Evolutionary conservation across 352 stramenopile genomes (phyloP).

Genomic region (Phytophthora pini): DNA sequence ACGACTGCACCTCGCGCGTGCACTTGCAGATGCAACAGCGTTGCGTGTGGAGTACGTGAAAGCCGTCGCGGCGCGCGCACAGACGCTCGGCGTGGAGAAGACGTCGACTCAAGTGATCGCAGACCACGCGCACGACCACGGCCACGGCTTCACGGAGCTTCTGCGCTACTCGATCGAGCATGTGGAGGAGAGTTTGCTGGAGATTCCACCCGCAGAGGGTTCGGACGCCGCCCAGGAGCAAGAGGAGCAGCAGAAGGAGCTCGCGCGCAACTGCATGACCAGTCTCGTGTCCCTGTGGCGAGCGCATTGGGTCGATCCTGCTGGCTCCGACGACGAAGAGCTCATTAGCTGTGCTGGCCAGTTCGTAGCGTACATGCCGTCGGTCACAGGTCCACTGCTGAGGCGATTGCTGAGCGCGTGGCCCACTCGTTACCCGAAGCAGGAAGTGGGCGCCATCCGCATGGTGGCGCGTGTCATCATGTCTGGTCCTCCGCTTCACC

Average conservation of each 20-base stretch:
- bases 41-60: constrained; percentile 75
- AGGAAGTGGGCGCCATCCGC: constrained; percentile 80
- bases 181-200: constrained; percentile 50
- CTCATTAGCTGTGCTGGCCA: constrained; percentile 84
- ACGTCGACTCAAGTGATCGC: constrained; percentile 44
- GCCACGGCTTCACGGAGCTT: constrained; percentile 84
- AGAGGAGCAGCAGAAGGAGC: constrained; percentile 48
- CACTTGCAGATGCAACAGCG: constrained; percentile 72
- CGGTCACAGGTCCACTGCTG: constrained; percentile 58
- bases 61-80: constrained; percentile 50
- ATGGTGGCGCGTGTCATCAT: constrained; percentile 88
- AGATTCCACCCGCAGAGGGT: constrained; percentile 19
- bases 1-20: constrained; percentile 69
- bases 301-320: constrained; percentile 78
- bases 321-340: constrained; percentile 83
- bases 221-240: constrained; percentile 30
- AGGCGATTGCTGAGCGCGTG: constrained; percentile 63
- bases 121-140: constrained; percentile 75
- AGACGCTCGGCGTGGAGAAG: constrained; percentile 69
- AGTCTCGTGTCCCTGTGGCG: constrained; percentile 74
- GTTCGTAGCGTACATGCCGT: constrained; percentile 85
- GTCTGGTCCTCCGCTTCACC: constrained; percentile 71
- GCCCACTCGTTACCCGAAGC: constrained; percentile 69
- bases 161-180: constrained; percentile 87
- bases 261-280: constrained; percentile 75